Conservation (phyloP, 169 alveolate genomes). For the Theileria annulata region DNA sequence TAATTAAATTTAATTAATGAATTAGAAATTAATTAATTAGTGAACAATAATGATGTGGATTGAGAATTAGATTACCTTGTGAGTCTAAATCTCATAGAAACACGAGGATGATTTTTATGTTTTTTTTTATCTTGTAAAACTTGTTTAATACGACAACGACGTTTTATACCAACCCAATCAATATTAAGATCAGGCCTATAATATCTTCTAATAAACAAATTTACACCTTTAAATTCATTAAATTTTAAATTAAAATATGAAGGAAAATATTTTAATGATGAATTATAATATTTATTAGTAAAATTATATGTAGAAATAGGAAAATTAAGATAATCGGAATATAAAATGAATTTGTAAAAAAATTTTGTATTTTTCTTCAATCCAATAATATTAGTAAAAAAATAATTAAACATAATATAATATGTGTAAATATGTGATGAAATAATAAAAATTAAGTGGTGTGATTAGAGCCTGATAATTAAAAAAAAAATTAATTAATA, state of each 20-base stretch:
- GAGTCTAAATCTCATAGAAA: constrained; percentile 73
- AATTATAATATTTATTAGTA: too few relatives aligned
- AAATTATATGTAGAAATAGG: background rate
- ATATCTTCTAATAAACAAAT: constrained; percentile 2
- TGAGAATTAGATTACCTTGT: constrained; percentile 60
- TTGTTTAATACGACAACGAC: constrained; percentile 66
- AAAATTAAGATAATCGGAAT: too few relatives aligned
- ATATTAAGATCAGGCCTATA: constrained; percentile 48
- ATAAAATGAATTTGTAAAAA: too few relatives aligned
- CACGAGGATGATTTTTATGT: constrained; percentile 74
- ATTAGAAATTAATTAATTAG: too few relatives aligned
- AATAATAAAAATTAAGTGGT: background rate
- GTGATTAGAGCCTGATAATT: background rate
- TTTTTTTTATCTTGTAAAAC: constrained; percentile 68
- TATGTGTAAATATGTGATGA: background rate
- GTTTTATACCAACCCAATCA: constrained; percentile 71
- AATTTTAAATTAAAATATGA: background rate
- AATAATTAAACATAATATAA: background rate
- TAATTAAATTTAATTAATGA: too few relatives aligned
- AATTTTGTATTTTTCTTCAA: too few relatives aligned
- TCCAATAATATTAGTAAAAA: too few relatives aligned
- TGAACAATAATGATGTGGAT: too few relatives aligned
- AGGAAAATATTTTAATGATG: background rate
- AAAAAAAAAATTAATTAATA: too few relatives aligned
- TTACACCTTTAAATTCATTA: background rate